Conservation (phyloP, 148 eudicot genomes). For the Spergularia bocconei region DNA sequence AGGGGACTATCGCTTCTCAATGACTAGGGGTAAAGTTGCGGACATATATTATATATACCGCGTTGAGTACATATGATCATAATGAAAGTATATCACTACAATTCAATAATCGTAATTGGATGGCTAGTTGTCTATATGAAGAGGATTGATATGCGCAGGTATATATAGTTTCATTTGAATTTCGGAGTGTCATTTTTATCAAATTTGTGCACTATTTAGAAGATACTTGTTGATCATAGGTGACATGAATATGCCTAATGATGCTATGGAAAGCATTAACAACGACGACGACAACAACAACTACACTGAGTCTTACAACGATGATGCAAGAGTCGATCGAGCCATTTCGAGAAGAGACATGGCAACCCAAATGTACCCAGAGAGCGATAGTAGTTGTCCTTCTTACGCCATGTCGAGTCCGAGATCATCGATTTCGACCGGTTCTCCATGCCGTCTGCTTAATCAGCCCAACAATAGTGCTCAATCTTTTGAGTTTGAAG, state of each 20-base stretch:
- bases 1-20: no score
- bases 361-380: conserved; percentile 89
- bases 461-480: conserved; percentile 13
- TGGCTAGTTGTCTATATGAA: no score
- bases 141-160: no score
- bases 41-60: no score
- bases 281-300: conserved; percentile 8
- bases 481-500: conserved; percentile 38
- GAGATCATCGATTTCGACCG: conserved; percentile 35
- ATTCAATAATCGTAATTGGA: no score
- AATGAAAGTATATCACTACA: no score
- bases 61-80: no score
- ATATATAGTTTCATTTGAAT: no score
- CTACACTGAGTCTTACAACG: not conserved
- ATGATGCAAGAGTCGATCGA: conserved; percentile 17
- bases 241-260: conserved; percentile 35
- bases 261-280: conserved; percentile 28
- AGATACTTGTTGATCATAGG: not conserved
- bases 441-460: conserved; percentile 28
- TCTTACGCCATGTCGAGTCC: conserved; percentile 36
- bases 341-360: conserved; percentile 62
- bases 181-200: no score
- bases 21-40: no score
- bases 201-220: no score
- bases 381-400: conserved; percentile 34